These are phyloP conservation scores for Rhodotorula babjevae DNA, from an alignment of 768 basidiomycete genomes.

Conservation along the genomic window DNA sequence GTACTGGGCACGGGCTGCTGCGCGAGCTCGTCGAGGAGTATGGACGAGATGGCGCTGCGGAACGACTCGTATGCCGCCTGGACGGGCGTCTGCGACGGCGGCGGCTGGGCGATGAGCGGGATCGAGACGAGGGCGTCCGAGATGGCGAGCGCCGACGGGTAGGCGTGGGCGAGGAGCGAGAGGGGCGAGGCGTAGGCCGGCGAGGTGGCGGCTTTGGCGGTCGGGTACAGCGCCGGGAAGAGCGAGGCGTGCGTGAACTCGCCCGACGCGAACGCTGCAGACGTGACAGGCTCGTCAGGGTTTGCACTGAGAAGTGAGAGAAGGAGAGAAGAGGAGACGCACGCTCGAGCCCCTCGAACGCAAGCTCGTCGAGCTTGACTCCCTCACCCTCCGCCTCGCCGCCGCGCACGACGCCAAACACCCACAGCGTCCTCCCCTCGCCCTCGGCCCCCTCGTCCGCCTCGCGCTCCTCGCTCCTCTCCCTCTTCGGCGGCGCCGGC, in stretches of 20 bases:
- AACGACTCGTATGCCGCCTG: constrained; percentile 17
- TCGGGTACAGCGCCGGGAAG: constrained; percentile 37
- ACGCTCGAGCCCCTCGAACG: constrained; percentile 7
- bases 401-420: constrained; percentile 23
- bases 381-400: not conserved
- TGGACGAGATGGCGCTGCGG: not conserved
- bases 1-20: not conserved
- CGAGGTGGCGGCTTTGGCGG: not conserved
- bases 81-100: not conserved
- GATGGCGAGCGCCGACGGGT: constrained; percentile 43
- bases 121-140: constrained; percentile 44
- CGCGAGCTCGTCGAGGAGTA: constrained; percentile 13
- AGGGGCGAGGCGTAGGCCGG: constrained; percentile 13
- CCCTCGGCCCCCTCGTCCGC: not conserved
- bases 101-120: not conserved
- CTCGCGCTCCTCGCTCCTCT: constrained; percentile 1
- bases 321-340: not conserved
- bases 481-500: not conserved
- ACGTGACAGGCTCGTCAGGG: not conserved
- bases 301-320: too few species aligned
- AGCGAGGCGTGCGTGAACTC: constrained; percentile 43
- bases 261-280: constrained; percentile 25
- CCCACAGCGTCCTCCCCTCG: constrained; percentile 21
- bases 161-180: constrained; percentile 33
- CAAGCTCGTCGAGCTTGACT: not conserved